These are phyloP conservation scores for Dendryphion nanum DNA, from an alignment of 2,329 filamentous ascomycete genomes.

Conservation along the genomic window DNA sequence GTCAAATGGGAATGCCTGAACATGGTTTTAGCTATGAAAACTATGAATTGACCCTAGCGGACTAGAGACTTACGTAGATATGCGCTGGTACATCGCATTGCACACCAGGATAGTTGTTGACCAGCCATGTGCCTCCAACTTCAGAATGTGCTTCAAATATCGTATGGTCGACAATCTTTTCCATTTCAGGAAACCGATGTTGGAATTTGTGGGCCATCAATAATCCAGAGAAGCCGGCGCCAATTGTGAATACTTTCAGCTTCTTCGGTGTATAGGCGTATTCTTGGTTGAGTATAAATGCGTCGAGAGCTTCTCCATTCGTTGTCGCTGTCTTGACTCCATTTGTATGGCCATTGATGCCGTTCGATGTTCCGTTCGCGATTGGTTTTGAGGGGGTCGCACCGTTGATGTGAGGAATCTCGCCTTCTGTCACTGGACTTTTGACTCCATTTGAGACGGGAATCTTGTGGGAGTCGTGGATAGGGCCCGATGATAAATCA, in stretches of 20 bases:
- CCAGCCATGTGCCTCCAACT: conserved; percentile 38
- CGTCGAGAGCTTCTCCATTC: conserved; percentile 6
- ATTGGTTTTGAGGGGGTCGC: conserved; percentile 5
- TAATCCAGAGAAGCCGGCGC: conserved; percentile 6
- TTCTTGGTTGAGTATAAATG: conserved; percentile 17
- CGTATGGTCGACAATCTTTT: conserved; percentile 35
- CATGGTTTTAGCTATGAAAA: too few relatives aligned
- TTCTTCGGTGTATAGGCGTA: conserved; percentile 17
- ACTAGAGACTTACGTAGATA: conserved; percentile 28
- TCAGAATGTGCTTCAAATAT: conserved; percentile 39
- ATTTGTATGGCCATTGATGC: too few relatives aligned
- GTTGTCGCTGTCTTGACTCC: background rate
- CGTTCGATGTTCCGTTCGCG: conserved; percentile 5
- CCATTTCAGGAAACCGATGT: conserved; percentile 16
- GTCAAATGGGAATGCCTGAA: conserved; percentile 36
- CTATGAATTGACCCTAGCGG: too few relatives aligned
- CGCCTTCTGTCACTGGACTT: conserved; percentile 8
- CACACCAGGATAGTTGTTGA: conserved; percentile 44
- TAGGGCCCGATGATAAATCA: conserved; percentile 2
- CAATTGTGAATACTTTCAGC: conserved; percentile 15
- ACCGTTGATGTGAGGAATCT: conserved; percentile 8
- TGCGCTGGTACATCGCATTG: conserved; percentile 34
- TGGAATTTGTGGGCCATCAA: conserved; percentile 8
- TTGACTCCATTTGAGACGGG: background rate
- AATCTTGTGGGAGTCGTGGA: conserved; percentile 1